Base-by-base conservation (phyloP, 495 filamentous ascomycete genomes). In the Penicillium lividum region DNA sequence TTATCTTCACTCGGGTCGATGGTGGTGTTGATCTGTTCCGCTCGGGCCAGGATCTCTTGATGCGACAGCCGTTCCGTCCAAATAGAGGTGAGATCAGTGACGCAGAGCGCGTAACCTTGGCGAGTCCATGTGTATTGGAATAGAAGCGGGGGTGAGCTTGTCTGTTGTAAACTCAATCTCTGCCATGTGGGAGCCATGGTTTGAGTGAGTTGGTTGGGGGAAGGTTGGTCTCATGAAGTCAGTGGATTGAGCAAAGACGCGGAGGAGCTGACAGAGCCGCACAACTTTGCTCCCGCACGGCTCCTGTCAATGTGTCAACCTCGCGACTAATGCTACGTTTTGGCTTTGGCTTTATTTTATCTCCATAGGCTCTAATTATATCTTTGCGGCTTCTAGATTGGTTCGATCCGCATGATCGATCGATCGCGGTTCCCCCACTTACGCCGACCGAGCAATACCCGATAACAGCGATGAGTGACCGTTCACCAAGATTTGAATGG, bases 21-120 rank as follows among this genome's bases (percentile, higher is more conserved):
- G 33, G 86, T 87, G 6, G 89, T 89, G 38, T 85, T 80, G 59
- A 84, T 77, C 8, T 85, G 75, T 18, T 86, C 73, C 25, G 89
- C 90, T 53, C 88, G 81, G 38, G 78, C 70, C 27, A 89, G 68
- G 54, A 98, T 91, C 2, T 80, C 78, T 48, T 72, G 71, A 30
- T 82, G 79, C 38, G 85, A 77, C 33, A 96, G 73, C 16, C 66
- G 74, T 74, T 97, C 92, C 4, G 78, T 79, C 94, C 94, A 98
- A n/a, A 97, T 72, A 57, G 85, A 80, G 66, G 86, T 88, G 16
- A 98, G 82, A 71, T 98, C 94, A 4, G 93, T 94, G 30, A 97
- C 68, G 56, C 86, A 82, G 38, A 97, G 62, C 9, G 77, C 82
- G 75, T 97, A 98, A 42, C 84, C 83, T 30, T 75, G 65, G 22